Conservation (phyloP, 192 early-diverging fungal genomes). For the Podila epicladia region DNA sequence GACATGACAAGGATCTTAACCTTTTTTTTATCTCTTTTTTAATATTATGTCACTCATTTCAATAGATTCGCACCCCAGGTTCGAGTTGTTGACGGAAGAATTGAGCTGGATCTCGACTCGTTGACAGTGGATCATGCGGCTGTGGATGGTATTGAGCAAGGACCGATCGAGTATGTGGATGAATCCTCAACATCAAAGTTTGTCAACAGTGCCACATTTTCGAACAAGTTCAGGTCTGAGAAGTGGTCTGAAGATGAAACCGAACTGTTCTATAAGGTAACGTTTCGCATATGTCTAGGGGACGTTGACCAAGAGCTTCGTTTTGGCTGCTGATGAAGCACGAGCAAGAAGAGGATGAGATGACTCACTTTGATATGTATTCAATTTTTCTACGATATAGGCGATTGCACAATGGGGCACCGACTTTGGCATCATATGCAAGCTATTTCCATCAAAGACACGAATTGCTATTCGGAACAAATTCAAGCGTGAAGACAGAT, state of each 20-base stretch:
- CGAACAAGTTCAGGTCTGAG: constrained; percentile 22
- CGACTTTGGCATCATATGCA: constrained; percentile 55
- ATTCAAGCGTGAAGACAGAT: constrained; percentile 52
- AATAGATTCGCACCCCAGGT: constrained; percentile 47
- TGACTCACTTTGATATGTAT: neutral
- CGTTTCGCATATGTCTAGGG: neutral
- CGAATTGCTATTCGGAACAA: constrained; percentile 52
- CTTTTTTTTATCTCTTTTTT: neutral
- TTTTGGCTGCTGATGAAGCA: neutral
- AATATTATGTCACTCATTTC: neutral
- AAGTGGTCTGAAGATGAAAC: constrained; percentile 53
- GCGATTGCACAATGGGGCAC: constrained; percentile 57
- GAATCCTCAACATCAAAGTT: constrained; percentile 46
- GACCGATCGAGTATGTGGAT: constrained; percentile 47
- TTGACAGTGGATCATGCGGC: constrained; percentile 40
- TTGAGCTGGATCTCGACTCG: constrained; percentile 44
- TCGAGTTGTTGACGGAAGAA: constrained; percentile 39
- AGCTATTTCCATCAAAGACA: constrained; percentile 44
- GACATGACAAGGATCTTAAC: neutral
- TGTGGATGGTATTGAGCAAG: constrained; percentile 29
- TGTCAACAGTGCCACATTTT: constrained; percentile 39
- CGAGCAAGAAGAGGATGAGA: neutral
- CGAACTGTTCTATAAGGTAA: constrained; percentile 53
- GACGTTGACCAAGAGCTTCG: neutral
- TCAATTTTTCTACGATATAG: constrained; percentile 7